Base-by-base conservation (phyloP, 352 stramenopile species). In the Pythium dissotocum region DNA sequence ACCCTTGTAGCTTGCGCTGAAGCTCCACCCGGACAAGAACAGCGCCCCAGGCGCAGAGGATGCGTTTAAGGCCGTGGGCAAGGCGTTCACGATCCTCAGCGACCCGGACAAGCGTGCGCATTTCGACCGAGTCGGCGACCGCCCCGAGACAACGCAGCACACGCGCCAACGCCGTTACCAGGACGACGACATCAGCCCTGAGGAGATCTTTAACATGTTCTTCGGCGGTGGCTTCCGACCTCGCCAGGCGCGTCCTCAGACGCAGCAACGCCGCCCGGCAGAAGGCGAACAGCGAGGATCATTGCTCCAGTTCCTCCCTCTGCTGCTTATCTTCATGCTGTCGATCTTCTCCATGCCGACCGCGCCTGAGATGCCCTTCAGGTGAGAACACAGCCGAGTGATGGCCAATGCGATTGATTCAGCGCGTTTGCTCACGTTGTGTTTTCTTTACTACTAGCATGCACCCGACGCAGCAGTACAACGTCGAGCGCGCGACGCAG, bases 31-130 rank as follows among this genome's bases (percentile, higher is more conserved):
- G 0, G 91, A 97, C 71, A 97, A 97, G 79, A 99, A 99, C 80
- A 97, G 89, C 13, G 97, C 96, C 0, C 97, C 96, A 1, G 90
- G 97, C 44, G 96, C 97, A 5, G 97, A 99, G 72, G 97, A 99
- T 68, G 97, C 97, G 32, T 99, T 99, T 81, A 99, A 99, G 79
- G 95, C 88, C 2, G 88, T 96, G 4, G 88, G 88, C 61, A 93
- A 98, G 36, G 97, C 97, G 13, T 99, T 99, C 78, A 88, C 88
- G 9, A 88, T 95, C 26, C 75, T 97, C 48, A 97, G 89, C 49
- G 91, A 97, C 69, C 78, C 83, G 0, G 82, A 97, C 49, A 97
- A 97, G 70, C 87, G 89, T 28, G 77, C 85, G 48, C 82, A 96
- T 63, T 97, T 97, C 62, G 89, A 97, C 55, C 82, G 79, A 8